Conservation (phyloP, 2,329 filamentous ascomycete genomes). For the Tolypocladium ophioglossoides region DNA sequence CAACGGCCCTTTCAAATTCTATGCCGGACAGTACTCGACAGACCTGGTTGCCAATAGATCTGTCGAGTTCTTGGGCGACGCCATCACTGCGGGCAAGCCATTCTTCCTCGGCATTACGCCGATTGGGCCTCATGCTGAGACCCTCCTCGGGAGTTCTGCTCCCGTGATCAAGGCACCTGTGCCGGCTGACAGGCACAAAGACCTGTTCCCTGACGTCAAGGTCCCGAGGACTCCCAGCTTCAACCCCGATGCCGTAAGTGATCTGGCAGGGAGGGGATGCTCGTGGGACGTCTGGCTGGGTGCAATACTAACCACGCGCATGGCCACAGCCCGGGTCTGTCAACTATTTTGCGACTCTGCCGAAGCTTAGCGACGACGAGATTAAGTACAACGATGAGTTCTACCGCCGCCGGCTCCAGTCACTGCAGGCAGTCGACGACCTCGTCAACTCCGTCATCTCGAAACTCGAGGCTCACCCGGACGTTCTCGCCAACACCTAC, state of each 20-base stretch:
- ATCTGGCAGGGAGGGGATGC: background rate
- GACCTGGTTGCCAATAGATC: slow-evolving; percentile 52
- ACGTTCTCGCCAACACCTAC: slow-evolving; percentile 52
- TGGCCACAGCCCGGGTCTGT: slow-evolving; percentile 22
- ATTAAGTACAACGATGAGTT: slow-evolving; percentile 39
- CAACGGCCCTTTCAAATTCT: slow-evolving; percentile 14
- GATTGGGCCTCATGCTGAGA: slow-evolving; percentile 53
- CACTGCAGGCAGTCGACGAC: slow-evolving; percentile 45
- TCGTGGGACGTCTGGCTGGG: background rate
- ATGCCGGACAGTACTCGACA: slow-evolving; percentile 25
- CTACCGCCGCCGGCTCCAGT: slow-evolving; percentile 38
- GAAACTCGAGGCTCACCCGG: slow-evolving; percentile 32
- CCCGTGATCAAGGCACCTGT: slow-evolving; percentile 37
- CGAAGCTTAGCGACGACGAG: slow-evolving; percentile 26
- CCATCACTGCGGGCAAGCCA: slow-evolving; percentile 39
- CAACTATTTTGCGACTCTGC: slow-evolving; percentile 34
- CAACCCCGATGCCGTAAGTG: slow-evolving; percentile 46
- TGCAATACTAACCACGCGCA: background rate
- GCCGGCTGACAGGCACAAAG: slow-evolving; percentile 47
- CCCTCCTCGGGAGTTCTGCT: background rate
- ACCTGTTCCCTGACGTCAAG: slow-evolving; percentile 48
- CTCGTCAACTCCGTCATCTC: slow-evolving; percentile 36
- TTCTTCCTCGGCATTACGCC: slow-evolving; percentile 61
- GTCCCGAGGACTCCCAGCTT: slow-evolving; percentile 55
- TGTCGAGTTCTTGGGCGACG: slow-evolving; percentile 50